Evolutionary conservation across 1,284 basidiomycete genomes (phyloP).

Genomic region (Ganoderma leucocontextum): DNA sequence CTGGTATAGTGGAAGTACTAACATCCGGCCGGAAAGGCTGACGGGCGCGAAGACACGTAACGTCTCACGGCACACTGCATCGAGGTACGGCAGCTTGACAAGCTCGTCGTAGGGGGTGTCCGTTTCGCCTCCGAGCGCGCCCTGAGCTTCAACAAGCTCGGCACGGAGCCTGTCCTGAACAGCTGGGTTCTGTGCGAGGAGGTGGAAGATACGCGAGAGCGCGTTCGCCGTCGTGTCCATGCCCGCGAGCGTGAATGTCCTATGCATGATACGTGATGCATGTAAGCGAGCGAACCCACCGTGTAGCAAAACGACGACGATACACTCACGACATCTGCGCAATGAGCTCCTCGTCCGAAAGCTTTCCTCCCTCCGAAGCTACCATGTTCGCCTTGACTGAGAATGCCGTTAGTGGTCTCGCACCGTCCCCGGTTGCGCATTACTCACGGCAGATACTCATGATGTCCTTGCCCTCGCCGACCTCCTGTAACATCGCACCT

Average conservation of each 20-base stretch:
- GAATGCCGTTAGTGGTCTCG: neutral
- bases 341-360: slow-evolving; percentile 14
- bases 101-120: slow-evolving; percentile 14
- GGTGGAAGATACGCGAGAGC: slow-evolving; percentile 21
- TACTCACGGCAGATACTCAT: slow-evolving; percentile 40
- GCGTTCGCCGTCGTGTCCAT: slow-evolving; percentile 18
- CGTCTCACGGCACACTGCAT: slow-evolving; percentile 46
- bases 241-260: slow-evolving; percentile 21
- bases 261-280: neutral
- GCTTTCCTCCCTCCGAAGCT: neutral
- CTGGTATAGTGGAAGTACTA: neutral
- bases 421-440: neutral
- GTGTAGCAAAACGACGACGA: neutral
- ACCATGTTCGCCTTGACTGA: slow-evolving; percentile 14
- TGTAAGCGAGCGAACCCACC: neutral
- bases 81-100: slow-evolving; percentile 53
- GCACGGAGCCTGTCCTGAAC: slow-evolving; percentile 6
- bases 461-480: slow-evolving; percentile 40
- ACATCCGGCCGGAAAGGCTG: neutral
- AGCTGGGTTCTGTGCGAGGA: slow-evolving; percentile 12
- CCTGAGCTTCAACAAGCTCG: slow-evolving; percentile 5
- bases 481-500: slow-evolving; percentile 32
- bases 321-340: slow-evolving; percentile 11
- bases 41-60: slow-evolving; percentile 55
- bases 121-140: slow-evolving; percentile 34